Conservation (phyloP, 2,329 filamentous ascomycete genomes). For the Coniochaeta hoffmannii region DNA sequence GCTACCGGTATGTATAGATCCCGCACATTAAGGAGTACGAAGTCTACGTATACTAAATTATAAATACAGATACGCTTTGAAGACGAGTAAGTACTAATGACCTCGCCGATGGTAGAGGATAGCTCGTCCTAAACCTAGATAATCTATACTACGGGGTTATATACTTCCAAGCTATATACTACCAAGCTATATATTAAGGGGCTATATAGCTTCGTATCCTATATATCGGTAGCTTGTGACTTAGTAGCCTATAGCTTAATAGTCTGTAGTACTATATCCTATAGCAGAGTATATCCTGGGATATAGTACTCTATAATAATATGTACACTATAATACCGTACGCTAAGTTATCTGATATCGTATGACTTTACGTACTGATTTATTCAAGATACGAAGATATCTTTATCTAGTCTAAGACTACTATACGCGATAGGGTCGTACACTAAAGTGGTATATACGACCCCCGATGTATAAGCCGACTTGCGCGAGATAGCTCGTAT, state of each 20-base stretch:
- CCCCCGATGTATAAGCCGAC: not conserved
- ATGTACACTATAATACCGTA: not conserved
- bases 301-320: not conserved
- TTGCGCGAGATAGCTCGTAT: not conserved
- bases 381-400: not conserved
- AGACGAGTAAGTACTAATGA: not conserved
- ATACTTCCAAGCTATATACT: not conserved
- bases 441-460: not conserved
- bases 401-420: not conserved
- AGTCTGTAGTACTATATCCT: not conserved
- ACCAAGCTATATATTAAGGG: not conserved
- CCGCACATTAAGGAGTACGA: not conserved
- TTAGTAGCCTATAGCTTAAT: not conserved
- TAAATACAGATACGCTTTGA: not conserved
- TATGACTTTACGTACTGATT: not conserved
- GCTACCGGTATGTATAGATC: not conserved
- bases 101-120: not conserved
- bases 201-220: not conserved
- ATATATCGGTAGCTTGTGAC: not conserved
- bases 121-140: not conserved
- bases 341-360: not conserved
- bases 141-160: not conserved
- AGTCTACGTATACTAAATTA: not conserved
- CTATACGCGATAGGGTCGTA: not conserved
- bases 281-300: not conserved